Evolutionary conservation across 2,329 filamentous ascomycete genomes (phyloP).

Genomic region (Ploettnerulaceae sp.): DNA sequence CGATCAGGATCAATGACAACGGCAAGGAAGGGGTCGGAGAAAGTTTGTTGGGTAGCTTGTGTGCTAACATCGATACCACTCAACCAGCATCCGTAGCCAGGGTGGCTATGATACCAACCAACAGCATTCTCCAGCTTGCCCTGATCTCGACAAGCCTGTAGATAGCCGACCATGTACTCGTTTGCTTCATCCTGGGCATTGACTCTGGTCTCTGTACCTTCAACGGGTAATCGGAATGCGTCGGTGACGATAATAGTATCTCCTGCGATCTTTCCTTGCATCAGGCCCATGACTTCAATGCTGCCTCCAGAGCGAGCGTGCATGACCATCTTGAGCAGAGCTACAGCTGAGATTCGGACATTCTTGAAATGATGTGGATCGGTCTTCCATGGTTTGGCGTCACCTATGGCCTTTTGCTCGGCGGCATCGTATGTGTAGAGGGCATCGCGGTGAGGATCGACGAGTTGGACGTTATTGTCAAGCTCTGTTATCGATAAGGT

Average conservation of each 20-base stretch:
- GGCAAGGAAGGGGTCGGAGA: conserved; percentile 86
- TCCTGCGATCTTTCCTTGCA: conserved; percentile 88
- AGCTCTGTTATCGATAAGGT: conserved; percentile 57
- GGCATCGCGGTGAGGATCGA: conserved; percentile 82
- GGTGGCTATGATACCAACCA: conserved; percentile 97
- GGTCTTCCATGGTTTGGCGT: conserved; percentile 66
- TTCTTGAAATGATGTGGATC: conserved; percentile 88
- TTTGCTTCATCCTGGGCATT: conserved; percentile 95
- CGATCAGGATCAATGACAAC: conserved; percentile 96
- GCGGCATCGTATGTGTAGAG: conserved; percentile 78
- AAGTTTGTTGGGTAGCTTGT: conserved; percentile 78
- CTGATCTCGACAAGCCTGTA: conserved; percentile 69
- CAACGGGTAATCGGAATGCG: conserved; percentile 87
- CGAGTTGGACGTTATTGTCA: conserved; percentile 77
- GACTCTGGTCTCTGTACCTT: conserved; percentile 96
- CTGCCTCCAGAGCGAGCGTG: conserved; percentile 91
- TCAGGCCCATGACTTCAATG: conserved; percentile 95
- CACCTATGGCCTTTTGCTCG: conserved; percentile 61
- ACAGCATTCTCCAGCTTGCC: conserved; percentile 85
- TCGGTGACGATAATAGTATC: conserved; percentile 90
- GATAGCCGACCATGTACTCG: conserved; percentile 91
- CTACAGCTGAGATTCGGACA: conserved; percentile 88
- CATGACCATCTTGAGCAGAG: conserved; percentile 98
- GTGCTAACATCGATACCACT: conserved; percentile 93
- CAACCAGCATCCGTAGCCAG: conserved; percentile 97